Evolutionary conservation across 2,329 filamentous ascomycete species (phyloP).

Genomic region (Phaeosphaeria sp.): DNA sequence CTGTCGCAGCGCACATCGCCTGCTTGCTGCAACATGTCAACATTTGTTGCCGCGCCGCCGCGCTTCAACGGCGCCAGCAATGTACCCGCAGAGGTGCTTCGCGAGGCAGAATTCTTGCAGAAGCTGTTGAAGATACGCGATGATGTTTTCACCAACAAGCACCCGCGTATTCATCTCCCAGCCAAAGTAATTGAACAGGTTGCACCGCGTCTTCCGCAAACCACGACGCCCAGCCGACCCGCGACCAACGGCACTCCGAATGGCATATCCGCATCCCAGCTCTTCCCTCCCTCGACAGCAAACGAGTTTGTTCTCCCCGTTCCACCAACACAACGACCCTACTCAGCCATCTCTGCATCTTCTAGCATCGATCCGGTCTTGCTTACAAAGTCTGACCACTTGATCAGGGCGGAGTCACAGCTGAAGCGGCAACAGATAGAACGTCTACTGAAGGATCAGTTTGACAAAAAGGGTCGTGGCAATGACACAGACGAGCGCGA

Average conservation of each 20-base stretch:
- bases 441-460: slow-evolving; percentile 75
- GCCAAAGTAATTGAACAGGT: slow-evolving; percentile 57
- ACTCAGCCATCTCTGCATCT: slow-evolving; percentile 55
- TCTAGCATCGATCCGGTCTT: slow-evolving; percentile 82
- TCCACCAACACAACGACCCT: slow-evolving; percentile 38
- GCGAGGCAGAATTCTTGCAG: slow-evolving; percentile 66
- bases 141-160: slow-evolving; percentile 77
- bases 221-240: slow-evolving; percentile 34
- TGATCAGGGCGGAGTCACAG: slow-evolving; percentile 81
- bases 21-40: slow-evolving; percentile 39
- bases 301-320: slow-evolving; percentile 29
- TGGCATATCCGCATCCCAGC: slow-evolving; percentile 28
- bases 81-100: slow-evolving; percentile 46
- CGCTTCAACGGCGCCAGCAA: slow-evolving; percentile 42
- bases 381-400: slow-evolving; percentile 82
- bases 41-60: slow-evolving; percentile 33
- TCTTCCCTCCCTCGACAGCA: slow-evolving; percentile 34
- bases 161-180: slow-evolving; percentile 67
- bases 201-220: slow-evolving; percentile 41
- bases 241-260: slow-evolving; percentile 40
- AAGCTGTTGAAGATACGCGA: slow-evolving; percentile 83
- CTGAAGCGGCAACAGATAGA: slow-evolving; percentile 84
- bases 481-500: slow-evolving; percentile 59
- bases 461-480: slow-evolving; percentile 65
- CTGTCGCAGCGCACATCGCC: slow-evolving; percentile 26